phyloP scores from a whole-genome alignment of 208 protist species.

The Leishmania amazonensis region DNA sequence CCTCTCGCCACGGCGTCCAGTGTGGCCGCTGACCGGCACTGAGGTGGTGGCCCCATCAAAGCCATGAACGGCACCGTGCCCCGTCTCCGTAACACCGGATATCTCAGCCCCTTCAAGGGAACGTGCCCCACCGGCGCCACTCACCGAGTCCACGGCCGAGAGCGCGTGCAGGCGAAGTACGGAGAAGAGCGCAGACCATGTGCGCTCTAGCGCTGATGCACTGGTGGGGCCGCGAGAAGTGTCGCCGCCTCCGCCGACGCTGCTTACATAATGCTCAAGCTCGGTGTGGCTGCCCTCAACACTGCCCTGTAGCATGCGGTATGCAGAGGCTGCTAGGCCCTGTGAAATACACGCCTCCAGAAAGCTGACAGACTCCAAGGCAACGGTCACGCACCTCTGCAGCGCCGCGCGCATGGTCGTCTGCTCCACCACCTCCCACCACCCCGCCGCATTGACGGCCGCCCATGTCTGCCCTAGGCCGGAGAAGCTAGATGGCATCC shows the following conservation, averaged over 20 bases:
- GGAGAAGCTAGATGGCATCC: neutral
- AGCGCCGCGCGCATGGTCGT: constrained; percentile 16
- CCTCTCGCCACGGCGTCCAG: neutral
- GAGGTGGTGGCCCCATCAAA: neutral
- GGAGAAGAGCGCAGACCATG: constrained; percentile 10
- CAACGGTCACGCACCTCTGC: constrained; percentile 30
- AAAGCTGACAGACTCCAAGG: constrained; percentile 18
- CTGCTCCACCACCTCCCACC: constrained; percentile 14
- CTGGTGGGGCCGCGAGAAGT: neutral
- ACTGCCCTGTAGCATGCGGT: neutral
- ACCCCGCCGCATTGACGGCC: neutral
- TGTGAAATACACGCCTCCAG: constrained; percentile 16
- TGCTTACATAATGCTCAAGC: neutral
- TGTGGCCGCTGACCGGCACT: neutral
- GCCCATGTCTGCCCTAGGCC: constrained; percentile 17
- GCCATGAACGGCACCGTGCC: neutral
- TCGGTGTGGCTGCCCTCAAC: neutral
- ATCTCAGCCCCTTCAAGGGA: neutral
- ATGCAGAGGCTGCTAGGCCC: constrained; percentile 6
- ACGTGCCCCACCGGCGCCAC: neutral
- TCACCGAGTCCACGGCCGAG: neutral
- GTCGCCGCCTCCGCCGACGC: neutral
- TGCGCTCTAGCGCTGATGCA: neutral
- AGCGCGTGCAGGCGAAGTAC: constrained; percentile 19
- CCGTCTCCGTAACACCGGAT: neutral